Base-by-base conservation (phyloP, 495 filamentous ascomycete genomes). In the Penicillium paxilli region DNA sequence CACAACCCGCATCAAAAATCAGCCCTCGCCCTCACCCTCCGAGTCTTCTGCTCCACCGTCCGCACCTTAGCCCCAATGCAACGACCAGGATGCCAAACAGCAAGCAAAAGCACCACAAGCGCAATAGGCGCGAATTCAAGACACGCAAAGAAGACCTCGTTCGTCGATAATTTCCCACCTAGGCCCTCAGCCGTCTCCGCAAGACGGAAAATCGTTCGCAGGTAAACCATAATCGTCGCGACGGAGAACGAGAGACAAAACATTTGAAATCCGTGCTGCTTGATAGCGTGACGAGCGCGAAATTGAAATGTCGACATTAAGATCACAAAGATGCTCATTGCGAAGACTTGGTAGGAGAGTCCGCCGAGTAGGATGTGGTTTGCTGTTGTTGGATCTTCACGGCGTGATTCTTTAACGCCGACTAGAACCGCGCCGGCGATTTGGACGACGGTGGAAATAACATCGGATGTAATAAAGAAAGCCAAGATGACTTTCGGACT, bases 181-280 rank as follows among this genome's bases (percentile, higher is more conserved):
- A 84, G 57, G 0, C 82, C 80, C 59, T 83, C 59, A 0, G 76
- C 71, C 2, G 79, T 82, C 67, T 84, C 81, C 6, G 78, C 79
- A 37, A 85, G 64, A 54, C 81, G 68, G 51, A 83, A 84, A 23
- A 65, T 65, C 3, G 78, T 83, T 19, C 82, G 58, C 52, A 83
- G 47, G 62, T 79, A 83, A 2, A 85, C 63, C 54, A 82, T 63
- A 22, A 83, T 22, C 3, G 75, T 75, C 12, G 75, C 71, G 5
- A 65, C 45, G 3, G 68, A 54, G 25, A 82, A 70, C 2, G 47
- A 38, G 10, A 55, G 25, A 16, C 52, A 56, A 17, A 59, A 56
- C 1, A 56, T 17, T 23, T 9, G 42, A 19, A 55, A 33, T 1
- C 52, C 47, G 5, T 52, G 32, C 14, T 52, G 26, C 44, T 48